phyloP scores from a whole-genome alignment of 345 rosid species.

The Lepidium sativum region DNA sequence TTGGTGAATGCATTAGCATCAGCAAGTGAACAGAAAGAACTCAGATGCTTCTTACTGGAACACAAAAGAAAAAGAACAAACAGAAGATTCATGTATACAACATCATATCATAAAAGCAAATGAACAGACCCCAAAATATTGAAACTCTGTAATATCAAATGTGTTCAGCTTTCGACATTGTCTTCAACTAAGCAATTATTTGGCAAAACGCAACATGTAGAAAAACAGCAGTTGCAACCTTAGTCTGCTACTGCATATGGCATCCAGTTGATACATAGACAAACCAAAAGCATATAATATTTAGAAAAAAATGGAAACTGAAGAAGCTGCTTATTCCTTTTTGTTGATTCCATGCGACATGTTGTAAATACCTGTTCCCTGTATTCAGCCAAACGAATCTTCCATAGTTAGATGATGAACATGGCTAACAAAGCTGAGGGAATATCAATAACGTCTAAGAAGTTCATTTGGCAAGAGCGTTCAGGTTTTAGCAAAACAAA shows the following conservation, averaged over 20 bases:
- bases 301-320: not conserved
- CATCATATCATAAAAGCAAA: not conserved
- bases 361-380: slow-evolving; percentile 86
- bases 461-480: not conserved
- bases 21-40: no score
- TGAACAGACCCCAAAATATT: not conserved
- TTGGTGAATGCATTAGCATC: no score
- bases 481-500: not conserved
- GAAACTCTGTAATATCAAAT: slow-evolving; percentile 7
- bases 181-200: slow-evolving; percentile 41
- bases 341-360: slow-evolving; percentile 81
- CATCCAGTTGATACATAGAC: slow-evolving; percentile 13
- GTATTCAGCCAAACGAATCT: slow-evolving; percentile 4
- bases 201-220: slow-evolving; percentile 18
- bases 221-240: slow-evolving; percentile 8
- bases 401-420: not conserved
- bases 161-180: slow-evolving; percentile 20
- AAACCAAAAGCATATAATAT: slow-evolving; percentile 9
- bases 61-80: not conserved
- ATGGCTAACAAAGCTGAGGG: not conserved
- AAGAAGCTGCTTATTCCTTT: slow-evolving; percentile 51
- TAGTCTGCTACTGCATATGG: not conserved
- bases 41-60: not conserved
- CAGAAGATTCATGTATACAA: not conserved
- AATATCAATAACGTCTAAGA: not conserved